phyloP scores from a whole-genome alignment of 352 stramenopile species.

The Thalassiosira hispida region DNA sequence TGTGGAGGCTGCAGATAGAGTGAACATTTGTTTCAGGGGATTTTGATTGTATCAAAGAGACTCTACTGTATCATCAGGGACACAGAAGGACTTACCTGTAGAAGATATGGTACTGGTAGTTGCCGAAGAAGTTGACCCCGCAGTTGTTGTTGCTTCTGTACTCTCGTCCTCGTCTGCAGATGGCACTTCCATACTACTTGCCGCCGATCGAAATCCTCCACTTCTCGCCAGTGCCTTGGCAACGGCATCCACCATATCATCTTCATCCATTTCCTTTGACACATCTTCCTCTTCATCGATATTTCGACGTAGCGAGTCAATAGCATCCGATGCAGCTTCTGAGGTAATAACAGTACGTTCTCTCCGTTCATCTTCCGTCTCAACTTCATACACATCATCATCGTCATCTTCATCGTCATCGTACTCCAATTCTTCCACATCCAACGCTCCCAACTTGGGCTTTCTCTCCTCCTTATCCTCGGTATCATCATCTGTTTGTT shows the following conservation, averaged over 20 bases:
- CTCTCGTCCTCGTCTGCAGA: no score
- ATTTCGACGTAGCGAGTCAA: slow-evolving; percentile 45
- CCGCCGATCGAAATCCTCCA: background rate
- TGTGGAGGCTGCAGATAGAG: slow-evolving; percentile 22
- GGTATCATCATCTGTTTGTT: background rate
- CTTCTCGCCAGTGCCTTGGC: slow-evolving; percentile 60
- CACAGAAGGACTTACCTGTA: no score
- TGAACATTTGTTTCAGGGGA: background rate
- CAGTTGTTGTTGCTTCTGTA: no score
- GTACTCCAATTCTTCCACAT: slow-evolving; percentile 14
- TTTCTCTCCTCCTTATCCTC: background rate
- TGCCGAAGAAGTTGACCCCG: no score
- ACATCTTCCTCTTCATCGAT: slow-evolving; percentile 24
- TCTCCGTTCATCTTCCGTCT: slow-evolving; percentile 21
- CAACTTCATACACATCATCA: slow-evolving; percentile 22
- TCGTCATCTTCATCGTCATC: slow-evolving; percentile 33
- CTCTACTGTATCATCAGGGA: no score
- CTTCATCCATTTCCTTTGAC: slow-evolving; percentile 59
- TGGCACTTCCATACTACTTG: background rate
- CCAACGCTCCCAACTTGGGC: slow-evolving; percentile 30
- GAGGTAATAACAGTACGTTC: slow-evolving; percentile 10
- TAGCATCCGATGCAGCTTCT: slow-evolving; percentile 27
- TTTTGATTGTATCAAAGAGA: background rate
- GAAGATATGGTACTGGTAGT: no score
- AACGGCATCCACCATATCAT: slow-evolving; percentile 73